These are phyloP conservation scores for Sordariomycetes sp. DNA, from an alignment of 2,329 filamentous ascomycete genomes.

Conservation along the genomic window DNA sequence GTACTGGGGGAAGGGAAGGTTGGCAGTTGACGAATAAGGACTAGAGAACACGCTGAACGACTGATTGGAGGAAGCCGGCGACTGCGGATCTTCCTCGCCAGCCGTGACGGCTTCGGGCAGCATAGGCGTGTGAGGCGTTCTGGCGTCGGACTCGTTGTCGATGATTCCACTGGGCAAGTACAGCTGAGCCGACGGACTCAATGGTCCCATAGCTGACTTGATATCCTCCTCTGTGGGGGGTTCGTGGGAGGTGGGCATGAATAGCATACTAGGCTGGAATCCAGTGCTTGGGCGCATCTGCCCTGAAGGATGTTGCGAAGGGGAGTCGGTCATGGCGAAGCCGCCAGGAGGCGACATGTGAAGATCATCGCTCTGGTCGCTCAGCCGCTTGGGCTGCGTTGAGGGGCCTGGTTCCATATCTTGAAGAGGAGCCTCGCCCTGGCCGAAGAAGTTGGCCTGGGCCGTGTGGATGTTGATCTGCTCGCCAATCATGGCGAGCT, in stretches of 20 bases:
- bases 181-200: conserved; percentile 69
- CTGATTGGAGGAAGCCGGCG: conserved; percentile 48
- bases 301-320: conserved; percentile 4
- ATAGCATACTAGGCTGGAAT: conserved; percentile 45
- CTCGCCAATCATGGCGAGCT: conserved; percentile 35
- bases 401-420: conserved; percentile 36
- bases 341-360: conserved; percentile 28
- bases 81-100: conserved; percentile 41
- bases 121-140: conserved; percentile 18
- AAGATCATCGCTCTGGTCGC: conserved; percentile 36
- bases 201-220: conserved; percentile 54
- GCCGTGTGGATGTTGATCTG: conserved; percentile 35
- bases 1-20: conserved; percentile 45
- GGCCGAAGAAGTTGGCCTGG: conserved; percentile 33
- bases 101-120: conserved; percentile 18
- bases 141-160: conserved; percentile 54
- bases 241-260: conserved; percentile 30
- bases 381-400: conserved; percentile 36
- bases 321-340: conserved; percentile 26
- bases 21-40: conserved; percentile 50
- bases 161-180: conserved; percentile 61
- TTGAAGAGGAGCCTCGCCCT: conserved; percentile 30
- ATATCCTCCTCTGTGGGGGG: conserved; percentile 53
- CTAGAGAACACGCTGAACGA: conserved; percentile 52
- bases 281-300: conserved; percentile 18